Evolutionary conservation across 495 filamentous ascomycete species (phyloP), one percentile per base, ranked within the genome.

Genomic region (Rhypophila decipiens): DNA sequence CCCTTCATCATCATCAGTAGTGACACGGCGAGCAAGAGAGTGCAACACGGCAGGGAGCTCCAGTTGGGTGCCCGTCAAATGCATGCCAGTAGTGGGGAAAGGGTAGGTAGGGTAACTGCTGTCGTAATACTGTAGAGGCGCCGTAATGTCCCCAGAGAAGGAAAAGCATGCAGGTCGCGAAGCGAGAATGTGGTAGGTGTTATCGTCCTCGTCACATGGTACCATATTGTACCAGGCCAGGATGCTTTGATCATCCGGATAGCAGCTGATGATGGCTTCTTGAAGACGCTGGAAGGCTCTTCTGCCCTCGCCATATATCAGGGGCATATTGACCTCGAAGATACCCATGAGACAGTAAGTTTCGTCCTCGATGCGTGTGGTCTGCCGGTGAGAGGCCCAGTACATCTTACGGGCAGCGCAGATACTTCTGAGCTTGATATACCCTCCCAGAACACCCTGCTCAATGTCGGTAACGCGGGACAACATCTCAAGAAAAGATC

Each of bases 291-390:
- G 8, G 27, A 64, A 67, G 0, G 66, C 66, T 1, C 50, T 56
- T 0, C 0, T 1, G 0, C 63, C 66, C 24, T 68, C 65, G 0
- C 66, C 66, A 21, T 69, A 69, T 1, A 68, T 13, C 11, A 69
- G 34, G 0, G 65, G 53, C 58, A 69, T 66, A 21, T 67, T 61
- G 20, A 69, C 45, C 3, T 47, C 40, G n/a, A 69, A 69, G 1
- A 69, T 53, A 0, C 67, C 67, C 1, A 67, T 18, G 1, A 67
- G 47, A 15, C 57, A 65, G 39, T 70, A 67, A 1, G 67, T 59
- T 15, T 65, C 58, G 24, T 69, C 66, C 20, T 69, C 64, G 0
- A 3, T 5, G 0, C 63, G 45, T 0, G 44, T 52, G 1, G 64
- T 67, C 2, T 39, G 5, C 2, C 66, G 59, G 4, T 50, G 24